Conservation (phyloP, 78 protist species). For the Speleostelium caveatum region DNA sequence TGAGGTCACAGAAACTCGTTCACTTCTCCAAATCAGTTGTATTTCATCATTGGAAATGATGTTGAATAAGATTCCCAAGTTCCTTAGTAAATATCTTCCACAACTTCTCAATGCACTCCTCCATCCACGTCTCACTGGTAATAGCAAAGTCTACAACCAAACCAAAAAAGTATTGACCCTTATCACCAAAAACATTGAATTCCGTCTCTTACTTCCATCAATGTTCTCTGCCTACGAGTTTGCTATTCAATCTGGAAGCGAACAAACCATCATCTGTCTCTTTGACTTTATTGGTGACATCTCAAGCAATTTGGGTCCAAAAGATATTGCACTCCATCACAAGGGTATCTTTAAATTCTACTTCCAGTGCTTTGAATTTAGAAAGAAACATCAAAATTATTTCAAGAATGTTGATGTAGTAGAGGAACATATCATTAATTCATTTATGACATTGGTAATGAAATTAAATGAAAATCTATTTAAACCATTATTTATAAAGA, state of each 20-base stretch:
- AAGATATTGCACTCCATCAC: constrained; percentile 71
- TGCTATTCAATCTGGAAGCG: constrained; percentile 55
- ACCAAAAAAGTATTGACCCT: constrained; percentile 14
- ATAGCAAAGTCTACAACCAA: constrained; percentile 23
- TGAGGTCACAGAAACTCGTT: constrained; percentile 21
- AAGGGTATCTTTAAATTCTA: constrained; percentile 60
- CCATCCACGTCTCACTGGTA: constrained; percentile 43
- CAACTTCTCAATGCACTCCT: constrained; percentile 41
- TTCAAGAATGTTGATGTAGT: constrained; percentile 48
- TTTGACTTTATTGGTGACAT: constrained; percentile 75
- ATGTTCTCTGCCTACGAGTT: constrained; percentile 71
- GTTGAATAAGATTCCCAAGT: constrained; percentile 62
- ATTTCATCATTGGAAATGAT: constrained; percentile 63
- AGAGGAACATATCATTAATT: constrained; percentile 46
- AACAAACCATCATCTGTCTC: constrained; percentile 31
- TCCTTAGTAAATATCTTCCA: constrained; percentile 66
- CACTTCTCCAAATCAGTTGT: constrained; percentile 54
- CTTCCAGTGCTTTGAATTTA: constrained; percentile 62
- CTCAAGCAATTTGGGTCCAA: constrained; percentile 20
- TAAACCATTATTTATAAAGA: constrained; percentile 69
- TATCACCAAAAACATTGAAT: constrained; percentile 43
- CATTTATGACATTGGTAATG: constrained; percentile 44
- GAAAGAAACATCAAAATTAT: constrained; percentile 11
- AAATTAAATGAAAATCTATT: constrained; percentile 73
- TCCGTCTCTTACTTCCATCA: constrained; percentile 62